These are phyloP conservation scores for Leishmania turanica DNA, from an alignment of 208 protist species.

Conservation along the genomic window DNA sequence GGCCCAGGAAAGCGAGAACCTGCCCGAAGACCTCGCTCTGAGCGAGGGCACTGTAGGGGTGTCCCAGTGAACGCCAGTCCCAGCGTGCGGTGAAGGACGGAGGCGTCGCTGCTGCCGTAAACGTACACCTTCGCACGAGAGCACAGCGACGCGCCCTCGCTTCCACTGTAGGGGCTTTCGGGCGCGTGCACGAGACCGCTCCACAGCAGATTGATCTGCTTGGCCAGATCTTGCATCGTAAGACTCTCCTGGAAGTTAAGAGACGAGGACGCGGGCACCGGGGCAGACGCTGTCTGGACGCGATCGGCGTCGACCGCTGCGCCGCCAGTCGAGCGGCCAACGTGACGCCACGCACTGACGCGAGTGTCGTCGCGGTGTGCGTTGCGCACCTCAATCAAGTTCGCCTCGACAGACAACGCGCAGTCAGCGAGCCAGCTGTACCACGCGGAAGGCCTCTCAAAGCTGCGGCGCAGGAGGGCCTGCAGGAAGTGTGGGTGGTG, in stretches of 20 bases:
- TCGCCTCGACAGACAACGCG: slow-evolving; percentile 28
- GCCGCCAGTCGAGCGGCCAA: not conserved
- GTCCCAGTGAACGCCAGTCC: slow-evolving; percentile 8
- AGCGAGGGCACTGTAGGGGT: not conserved
- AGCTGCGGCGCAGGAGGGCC: slow-evolving; percentile 49
- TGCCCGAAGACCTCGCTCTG: not conserved
- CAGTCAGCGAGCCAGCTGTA: slow-evolving; percentile 49
- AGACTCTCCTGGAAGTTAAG: slow-evolving; percentile 26
- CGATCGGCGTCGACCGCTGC: not conserved
- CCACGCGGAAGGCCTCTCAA: slow-evolving; percentile 41
- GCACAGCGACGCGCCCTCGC: not conserved
- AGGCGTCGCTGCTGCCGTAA: slow-evolving; percentile 58
- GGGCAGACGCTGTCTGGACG: not conserved
- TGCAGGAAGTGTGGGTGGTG: slow-evolving; percentile 56
- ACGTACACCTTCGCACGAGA: slow-evolving; percentile 36
- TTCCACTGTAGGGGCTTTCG: not conserved
- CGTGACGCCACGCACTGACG: not conserved
- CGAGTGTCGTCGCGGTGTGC: slow-evolving; percentile 15
- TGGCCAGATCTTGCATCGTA: slow-evolving; percentile 44
- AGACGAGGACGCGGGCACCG: not conserved
- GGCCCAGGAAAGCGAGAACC: not conserved
- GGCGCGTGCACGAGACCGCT: not conserved
- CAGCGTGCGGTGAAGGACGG: slow-evolving; percentile 56
- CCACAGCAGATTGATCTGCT: slow-evolving; percentile 36
- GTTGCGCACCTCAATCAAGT: slow-evolving; percentile 35